phyloP scores from a whole-genome alignment of 2,329 filamentous ascomycete genomes.

The Penicillium italicum region DNA sequence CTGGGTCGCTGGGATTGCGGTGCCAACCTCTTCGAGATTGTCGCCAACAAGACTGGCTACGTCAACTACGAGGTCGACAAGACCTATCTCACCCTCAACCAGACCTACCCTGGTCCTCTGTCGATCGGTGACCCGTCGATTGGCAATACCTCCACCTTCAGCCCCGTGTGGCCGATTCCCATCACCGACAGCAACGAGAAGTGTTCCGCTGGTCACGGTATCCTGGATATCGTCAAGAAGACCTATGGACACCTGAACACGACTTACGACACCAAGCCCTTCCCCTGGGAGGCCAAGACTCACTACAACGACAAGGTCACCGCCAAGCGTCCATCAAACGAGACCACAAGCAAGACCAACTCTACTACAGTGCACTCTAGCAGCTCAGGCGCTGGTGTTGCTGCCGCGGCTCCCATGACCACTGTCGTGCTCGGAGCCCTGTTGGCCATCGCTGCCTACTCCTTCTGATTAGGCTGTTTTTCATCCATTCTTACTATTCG shows the following conservation, averaged over 20 bases:
- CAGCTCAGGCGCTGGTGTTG: conserved; percentile 11
- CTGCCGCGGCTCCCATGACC: conserved; percentile 8
- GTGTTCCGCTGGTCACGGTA: conserved; percentile 37
- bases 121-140: conserved; percentile 18
- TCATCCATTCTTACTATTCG: neutral
- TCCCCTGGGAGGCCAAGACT: conserved; percentile 15
- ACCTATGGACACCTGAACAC: conserved; percentile 26
- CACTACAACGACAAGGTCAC: conserved; percentile 28
- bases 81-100: conserved; percentile 50
- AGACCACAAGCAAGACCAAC: conserved; percentile 3
- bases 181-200: conserved; percentile 24
- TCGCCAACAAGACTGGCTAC: conserved; percentile 61
- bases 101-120: conserved; percentile 51
- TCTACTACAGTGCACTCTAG: conserved; percentile 13
- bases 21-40: conserved; percentile 63
- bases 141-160: conserved; percentile 21
- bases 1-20: conserved; percentile 70
- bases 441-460: conserved; percentile 13
- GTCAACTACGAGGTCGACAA: conserved; percentile 40
- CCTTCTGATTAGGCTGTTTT: conserved; percentile 12
- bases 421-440: conserved; percentile 14
- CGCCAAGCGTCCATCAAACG: conserved; percentile 20
- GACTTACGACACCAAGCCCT: conserved; percentile 35
- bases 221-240: conserved; percentile 31
- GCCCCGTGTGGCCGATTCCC: conserved; percentile 31